These are phyloP conservation scores for Sphaerulina vaccinii DNA, from an alignment of 2,329 filamentous ascomycete species.

Conservation along the genomic window DNA sequence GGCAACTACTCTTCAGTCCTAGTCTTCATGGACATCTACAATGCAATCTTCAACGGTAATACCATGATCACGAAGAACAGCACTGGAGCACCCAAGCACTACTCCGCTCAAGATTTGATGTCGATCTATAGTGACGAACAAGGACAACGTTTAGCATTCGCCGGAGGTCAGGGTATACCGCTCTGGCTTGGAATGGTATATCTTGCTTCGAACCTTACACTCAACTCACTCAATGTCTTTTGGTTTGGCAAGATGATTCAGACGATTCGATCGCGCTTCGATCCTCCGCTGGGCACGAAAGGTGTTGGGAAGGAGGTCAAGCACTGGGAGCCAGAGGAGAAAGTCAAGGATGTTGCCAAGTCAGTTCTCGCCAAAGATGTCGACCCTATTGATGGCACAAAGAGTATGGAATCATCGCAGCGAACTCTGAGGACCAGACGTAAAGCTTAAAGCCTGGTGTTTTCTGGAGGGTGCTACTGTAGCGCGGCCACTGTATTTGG, in stretches of 20 bases:
- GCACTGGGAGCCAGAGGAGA: conserved; percentile 30
- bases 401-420: conserved; percentile 22
- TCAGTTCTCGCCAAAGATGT: conserved; percentile 11
- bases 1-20: conserved; percentile 66
- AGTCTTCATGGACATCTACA: conserved; percentile 69
- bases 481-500: background rate
- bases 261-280: conserved; percentile 74
- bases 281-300: conserved; percentile 52
- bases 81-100: conserved; percentile 20
- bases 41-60: conserved; percentile 37
- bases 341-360: conserved; percentile 16
- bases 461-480: background rate
- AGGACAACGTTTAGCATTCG: conserved; percentile 32
- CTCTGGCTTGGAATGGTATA: conserved; percentile 69
- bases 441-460: conserved; percentile 21
- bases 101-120: conserved; percentile 21
- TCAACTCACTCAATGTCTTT: conserved; percentile 76
- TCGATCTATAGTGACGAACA: conserved; percentile 28
- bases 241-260: conserved; percentile 88
- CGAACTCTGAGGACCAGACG: conserved; percentile 26
- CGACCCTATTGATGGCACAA: conserved; percentile 22
- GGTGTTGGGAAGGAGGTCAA: conserved; percentile 30
- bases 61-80: conserved; percentile 22
- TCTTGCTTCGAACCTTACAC: conserved; percentile 65
- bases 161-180: conserved; percentile 50